phyloP scores from a whole-genome alignment of 2,329 filamentous ascomycete genomes.

The Alternaria panax region DNA sequence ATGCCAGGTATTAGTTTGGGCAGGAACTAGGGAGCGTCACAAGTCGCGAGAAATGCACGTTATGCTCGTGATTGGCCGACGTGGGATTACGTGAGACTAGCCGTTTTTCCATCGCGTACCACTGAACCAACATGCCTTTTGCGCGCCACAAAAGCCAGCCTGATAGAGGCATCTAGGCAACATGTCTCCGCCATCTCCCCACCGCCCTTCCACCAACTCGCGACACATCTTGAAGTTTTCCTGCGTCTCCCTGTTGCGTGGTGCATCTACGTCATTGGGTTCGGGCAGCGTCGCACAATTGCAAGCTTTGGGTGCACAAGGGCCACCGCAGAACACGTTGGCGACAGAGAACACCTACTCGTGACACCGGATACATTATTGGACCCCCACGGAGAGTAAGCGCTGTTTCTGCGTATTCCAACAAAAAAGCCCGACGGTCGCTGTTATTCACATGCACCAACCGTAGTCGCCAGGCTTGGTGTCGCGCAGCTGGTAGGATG shows the following conservation, averaged over 20 bases:
- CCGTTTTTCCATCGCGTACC: conserved; percentile 9
- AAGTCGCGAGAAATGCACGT: conserved; percentile 3
- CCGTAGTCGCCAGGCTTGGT: conserved; percentile 13
- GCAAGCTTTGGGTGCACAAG: conserved; percentile 4
- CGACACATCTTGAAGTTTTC: not conserved
- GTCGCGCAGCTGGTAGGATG: conserved; percentile 12
- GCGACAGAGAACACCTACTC: not conserved
- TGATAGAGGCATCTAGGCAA: not conserved
- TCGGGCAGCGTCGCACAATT: not conserved
- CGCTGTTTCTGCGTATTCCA: not conserved
- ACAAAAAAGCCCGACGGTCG: not conserved
- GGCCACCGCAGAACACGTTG: conserved; percentile 3
- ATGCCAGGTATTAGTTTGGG: not conserved
- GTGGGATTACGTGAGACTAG: conserved; percentile 22
- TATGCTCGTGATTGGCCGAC: conserved; percentile 17
- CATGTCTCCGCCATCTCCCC: not conserved
- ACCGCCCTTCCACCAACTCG: not conserved
- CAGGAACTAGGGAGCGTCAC: conserved; percentile 2
- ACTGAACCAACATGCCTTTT: conserved; percentile 7
- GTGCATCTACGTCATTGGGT: conserved; percentile 1
- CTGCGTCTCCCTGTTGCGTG: not conserved
- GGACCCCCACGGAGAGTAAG: not conserved
- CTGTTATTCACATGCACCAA: conserved; percentile 5
- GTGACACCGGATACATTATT: conserved; percentile 1
- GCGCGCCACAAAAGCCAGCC: conserved; percentile 17